Evolutionary conservation across 306 rosid species (phyloP), one percentile per base, ranked within the genome.

Genomic region (Prunus kanzakura): DNA sequence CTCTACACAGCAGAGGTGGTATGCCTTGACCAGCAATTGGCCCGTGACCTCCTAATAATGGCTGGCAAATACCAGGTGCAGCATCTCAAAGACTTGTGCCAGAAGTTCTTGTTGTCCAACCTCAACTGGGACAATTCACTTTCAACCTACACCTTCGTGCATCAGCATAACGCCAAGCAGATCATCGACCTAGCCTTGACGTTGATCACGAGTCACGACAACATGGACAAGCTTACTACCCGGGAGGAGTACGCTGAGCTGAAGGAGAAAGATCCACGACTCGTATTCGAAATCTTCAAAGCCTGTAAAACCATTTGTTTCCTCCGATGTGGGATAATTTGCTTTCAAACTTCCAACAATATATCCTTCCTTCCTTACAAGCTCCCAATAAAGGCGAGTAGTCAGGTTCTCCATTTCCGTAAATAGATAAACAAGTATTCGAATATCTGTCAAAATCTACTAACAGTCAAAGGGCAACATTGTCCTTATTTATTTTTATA

Each of bases 391-490:
- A 64, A 93, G 73, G 43, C 84, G 81, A 67, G 82, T 69, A 35
- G 98, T 88, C 73, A 91, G 76, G 85, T 86, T 81, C 81, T 84
- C 90, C 93, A 90, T 87, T 79, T 90, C 98, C 90, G 90, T 69
- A 41, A 46, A 83, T 77, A 9, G 68, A 74, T 73, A 65, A 61
- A 77, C 76, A 61, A 76, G 75, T 23, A 77, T 68, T 69, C 35
- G 4, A 30, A 30, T 30, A 30, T 30, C 35, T 30, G 6, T 30
- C 35, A 30, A 30, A 30, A 30, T 30, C 35, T 30, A 30, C 35
- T 35, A 35, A 35, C 41, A 35, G 1, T 1, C 6, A 35, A 35
- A 35, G 41, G 41, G 8, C 41, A 35, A 35, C 41, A 35, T 35
- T 35, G 41, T 35, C 41, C 41, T 0, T 35, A 5, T 35, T 35